phyloP scores from a whole-genome alignment of 371 early-diverging fungal genomes.

The Circinella minor region DNA sequence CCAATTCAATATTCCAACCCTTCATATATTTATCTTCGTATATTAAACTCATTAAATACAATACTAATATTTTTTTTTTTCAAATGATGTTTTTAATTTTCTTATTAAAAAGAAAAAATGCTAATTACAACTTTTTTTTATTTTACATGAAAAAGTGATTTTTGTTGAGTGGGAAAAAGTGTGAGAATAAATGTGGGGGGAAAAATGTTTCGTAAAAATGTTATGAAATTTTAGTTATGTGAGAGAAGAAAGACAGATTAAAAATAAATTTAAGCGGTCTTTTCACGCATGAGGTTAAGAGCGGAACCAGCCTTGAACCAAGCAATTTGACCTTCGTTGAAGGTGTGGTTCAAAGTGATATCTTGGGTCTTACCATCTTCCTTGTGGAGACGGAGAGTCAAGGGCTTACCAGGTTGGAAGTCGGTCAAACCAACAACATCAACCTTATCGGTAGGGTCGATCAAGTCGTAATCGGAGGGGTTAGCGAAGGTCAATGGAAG shows the following conservation, averaged over 20 bases:
- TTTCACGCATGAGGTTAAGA: conserved; percentile 77
- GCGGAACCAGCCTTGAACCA: conserved; percentile 98
- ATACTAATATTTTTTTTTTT: too few species aligned
- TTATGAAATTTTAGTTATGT: background rate
- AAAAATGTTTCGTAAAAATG: too few species aligned
- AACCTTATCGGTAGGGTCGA: conserved; percentile 75
- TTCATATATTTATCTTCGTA: too few species aligned
- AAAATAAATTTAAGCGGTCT: conserved; percentile 22
- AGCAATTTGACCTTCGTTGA: conserved; percentile 87
- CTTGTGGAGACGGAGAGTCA: conserved; percentile 76
- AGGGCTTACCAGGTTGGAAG: conserved; percentile 74
- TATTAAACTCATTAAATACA: too few species aligned
- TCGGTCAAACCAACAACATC: conserved; percentile 76
- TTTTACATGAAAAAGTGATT: conserved; percentile 2
- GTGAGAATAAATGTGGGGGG: background rate
- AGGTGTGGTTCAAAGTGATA: conserved; percentile 92
- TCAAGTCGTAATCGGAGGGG: conserved; percentile 85
- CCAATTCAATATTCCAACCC: background rate
- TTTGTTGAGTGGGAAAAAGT: background rate
- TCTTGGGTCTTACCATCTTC: conserved; percentile 78
- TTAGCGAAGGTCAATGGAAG: conserved; percentile 93
- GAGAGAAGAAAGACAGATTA: background rate
- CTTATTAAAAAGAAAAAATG: conserved; percentile 1
- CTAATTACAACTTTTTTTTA: conserved; percentile 15
- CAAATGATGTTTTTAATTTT: background rate